phyloP scores from a whole-genome alignment of 2,329 filamentous ascomycete species.

The Ploettnerulaceae sp. region DNA sequence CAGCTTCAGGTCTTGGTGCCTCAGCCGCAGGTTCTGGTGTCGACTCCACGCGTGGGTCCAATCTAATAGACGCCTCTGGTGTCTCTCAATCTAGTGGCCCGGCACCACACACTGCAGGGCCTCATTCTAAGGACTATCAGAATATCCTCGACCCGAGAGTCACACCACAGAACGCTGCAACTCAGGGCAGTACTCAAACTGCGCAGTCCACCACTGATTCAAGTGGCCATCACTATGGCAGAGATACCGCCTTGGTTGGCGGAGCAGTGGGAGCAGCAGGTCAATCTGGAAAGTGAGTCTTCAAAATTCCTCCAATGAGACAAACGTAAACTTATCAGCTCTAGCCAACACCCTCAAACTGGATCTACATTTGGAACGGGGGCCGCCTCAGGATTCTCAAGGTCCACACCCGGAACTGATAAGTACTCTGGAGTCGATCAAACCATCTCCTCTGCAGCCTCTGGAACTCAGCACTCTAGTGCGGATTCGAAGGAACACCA shows the following conservation, averaged over 20 bases:
- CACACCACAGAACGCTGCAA: conserved; percentile 2
- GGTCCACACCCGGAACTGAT: no score
- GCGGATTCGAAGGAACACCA: conserved; percentile 14
- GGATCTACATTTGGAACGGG: no score
- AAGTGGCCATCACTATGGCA: conserved; percentile 24
- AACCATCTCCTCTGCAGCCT: no score
- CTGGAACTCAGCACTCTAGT: neutral
- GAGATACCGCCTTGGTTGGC: conserved; percentile 16
- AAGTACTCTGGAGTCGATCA: no score
- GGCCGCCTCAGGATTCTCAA: no score
- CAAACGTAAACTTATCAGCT: no score
- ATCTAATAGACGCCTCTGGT: neutral
- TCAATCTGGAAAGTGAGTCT: no score
- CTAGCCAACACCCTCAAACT: no score
- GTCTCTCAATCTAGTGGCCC: neutral
- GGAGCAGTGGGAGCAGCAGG: no score
- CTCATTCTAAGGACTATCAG: conserved; percentile 1
- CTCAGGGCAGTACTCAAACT: neutral
- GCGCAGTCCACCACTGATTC: neutral
- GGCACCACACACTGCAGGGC: conserved; percentile 6
- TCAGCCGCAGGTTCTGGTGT: neutral
- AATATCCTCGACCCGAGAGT: conserved; percentile 1
- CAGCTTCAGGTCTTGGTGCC: neutral
- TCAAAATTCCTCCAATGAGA: no score
- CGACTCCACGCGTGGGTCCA: neutral